Percentiles rank a stretch among this genome's conserved stretches.
Conservation (phyloP, 805 yeast genomes). For the Kuraishia borneana region DNA sequence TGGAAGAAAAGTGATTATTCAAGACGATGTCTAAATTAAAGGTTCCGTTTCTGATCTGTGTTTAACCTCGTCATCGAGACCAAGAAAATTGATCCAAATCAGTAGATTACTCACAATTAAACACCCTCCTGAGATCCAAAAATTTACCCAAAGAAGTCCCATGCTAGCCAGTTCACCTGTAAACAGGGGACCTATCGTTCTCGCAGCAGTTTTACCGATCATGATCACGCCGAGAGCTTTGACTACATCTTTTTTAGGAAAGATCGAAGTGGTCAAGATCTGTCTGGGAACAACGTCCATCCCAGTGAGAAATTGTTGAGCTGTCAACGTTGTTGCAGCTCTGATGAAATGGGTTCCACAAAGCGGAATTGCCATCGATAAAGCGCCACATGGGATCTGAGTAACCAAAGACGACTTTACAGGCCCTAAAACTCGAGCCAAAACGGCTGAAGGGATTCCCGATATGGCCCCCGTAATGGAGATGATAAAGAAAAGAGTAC, state of each 20-base stretch:
- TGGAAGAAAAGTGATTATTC: slow-evolving; percentile 1
- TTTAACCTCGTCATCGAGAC: slow-evolving; percentile 24
- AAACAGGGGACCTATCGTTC: slow-evolving; percentile 71
- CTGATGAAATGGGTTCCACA: slow-evolving; percentile 20
- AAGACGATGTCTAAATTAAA: neutral
- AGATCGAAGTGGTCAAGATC: slow-evolving; percentile 58
- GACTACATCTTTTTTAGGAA: slow-evolving; percentile 54
- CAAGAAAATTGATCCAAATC: slow-evolving; percentile 28
- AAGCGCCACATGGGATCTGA: slow-evolving; percentile 68
- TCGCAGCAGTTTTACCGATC: slow-evolving; percentile 74
- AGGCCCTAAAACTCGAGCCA: slow-evolving; percentile 66
- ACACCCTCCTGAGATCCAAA: slow-evolving; percentile 37
- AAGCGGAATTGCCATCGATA: slow-evolving; percentile 44
- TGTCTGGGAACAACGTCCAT: slow-evolving; percentile 95
- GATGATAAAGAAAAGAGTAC: slow-evolving; percentile 54
- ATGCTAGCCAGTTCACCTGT: slow-evolving; percentile 63
- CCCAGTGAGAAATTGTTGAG: slow-evolving; percentile 53
- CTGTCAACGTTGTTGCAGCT: slow-evolving; percentile 40
- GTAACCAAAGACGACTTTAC: slow-evolving; percentile 63
- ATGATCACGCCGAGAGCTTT: slow-evolving; percentile 79
- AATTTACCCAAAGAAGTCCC: slow-evolving; percentile 36
- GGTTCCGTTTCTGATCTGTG: slow-evolving; percentile 4
- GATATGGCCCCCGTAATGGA: slow-evolving; percentile 56
- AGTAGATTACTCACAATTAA: slow-evolving; percentile 38
- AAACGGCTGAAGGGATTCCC: slow-evolving; percentile 64